Conservation (phyloP, 2,329 filamentous ascomycete genomes). For the Calonectria fujianensis region DNA sequence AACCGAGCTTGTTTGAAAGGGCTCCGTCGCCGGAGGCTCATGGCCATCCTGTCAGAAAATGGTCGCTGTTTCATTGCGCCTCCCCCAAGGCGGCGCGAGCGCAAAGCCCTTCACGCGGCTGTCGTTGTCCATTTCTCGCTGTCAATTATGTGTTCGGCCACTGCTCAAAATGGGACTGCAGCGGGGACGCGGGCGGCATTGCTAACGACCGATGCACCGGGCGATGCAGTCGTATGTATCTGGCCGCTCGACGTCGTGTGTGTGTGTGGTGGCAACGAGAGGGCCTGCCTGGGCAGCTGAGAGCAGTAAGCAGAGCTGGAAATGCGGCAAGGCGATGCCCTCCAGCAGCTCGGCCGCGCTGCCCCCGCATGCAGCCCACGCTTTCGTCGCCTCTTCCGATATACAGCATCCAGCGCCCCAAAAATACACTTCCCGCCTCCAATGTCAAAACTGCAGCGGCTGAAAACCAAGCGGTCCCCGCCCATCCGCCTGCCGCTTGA, state of each 20-base stretch:
- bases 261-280: slow-evolving; percentile 23
- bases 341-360: slow-evolving; percentile 14
- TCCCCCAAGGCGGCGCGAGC: slow-evolving; percentile 5
- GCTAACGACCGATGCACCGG: slow-evolving; percentile 8
- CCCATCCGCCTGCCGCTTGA: slow-evolving; percentile 14
- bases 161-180: slow-evolving; percentile 7
- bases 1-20: not conserved
- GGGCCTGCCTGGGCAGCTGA: slow-evolving; percentile 17
- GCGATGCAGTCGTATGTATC: slow-evolving; percentile 7
- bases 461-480: slow-evolving; percentile 2
- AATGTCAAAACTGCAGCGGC: slow-evolving; percentile 10
- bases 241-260: not conserved
- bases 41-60: not conserved
- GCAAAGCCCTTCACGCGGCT: not conserved
- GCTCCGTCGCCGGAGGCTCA: too few relatives aligned
- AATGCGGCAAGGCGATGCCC: slow-evolving; percentile 17
- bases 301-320: slow-evolving; percentile 18
- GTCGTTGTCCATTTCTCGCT: not conserved
- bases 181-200: slow-evolving; percentile 23
- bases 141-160: slow-evolving; percentile 6
- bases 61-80: not conserved
- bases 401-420: slow-evolving; percentile 3
- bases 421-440: slow-evolving; percentile 13
- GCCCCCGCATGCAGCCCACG: slow-evolving; percentile 10
- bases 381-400: slow-evolving; percentile 14